These are phyloP conservation scores for Cruciata laevipes DNA, from an alignment of 257 asterid species.

Conservation along the genomic window DNA sequence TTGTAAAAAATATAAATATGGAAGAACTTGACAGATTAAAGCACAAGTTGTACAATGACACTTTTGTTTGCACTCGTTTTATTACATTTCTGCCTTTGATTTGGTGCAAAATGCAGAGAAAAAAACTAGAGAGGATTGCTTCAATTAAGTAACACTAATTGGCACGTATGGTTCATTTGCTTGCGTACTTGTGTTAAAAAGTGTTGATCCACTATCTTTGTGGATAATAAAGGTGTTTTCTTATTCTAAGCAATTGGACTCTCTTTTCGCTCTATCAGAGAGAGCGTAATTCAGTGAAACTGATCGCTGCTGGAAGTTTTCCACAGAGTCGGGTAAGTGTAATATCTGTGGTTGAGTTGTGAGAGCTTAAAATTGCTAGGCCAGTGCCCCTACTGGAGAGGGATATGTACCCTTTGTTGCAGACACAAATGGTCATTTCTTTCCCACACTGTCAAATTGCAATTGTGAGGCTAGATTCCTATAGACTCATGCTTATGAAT, in stretches of 20 bases:
- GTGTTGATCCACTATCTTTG: conserved; percentile 27
- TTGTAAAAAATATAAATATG: background rate
- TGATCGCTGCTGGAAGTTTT: background rate
- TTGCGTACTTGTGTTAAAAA: conserved; percentile 15
- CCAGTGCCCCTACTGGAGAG: conserved; percentile 9
- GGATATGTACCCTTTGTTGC: conserved; percentile 17
- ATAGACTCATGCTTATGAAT: background rate
- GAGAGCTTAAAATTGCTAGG: conserved; percentile 16
- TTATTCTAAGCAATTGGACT: conserved; percentile 19
- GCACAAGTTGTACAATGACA: background rate
- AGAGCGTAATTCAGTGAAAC: too few species aligned
- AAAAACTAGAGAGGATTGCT: background rate
- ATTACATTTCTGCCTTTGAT: conserved; percentile 10
- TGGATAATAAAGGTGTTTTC: conserved; percentile 28
- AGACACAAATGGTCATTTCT: conserved; percentile 11
- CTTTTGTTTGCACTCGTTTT: conserved; percentile 7
- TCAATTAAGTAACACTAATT: conserved; percentile 14
- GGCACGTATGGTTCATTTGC: conserved; percentile 17
- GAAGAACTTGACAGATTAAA: background rate
- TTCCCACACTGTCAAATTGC: conserved; percentile 9
- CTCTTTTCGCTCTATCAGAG: too few species aligned
- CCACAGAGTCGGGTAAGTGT: background rate
- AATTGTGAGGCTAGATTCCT: conserved; percentile 4
- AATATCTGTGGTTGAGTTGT: background rate
- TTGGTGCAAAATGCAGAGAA: conserved; percentile 10